Conservation (phyloP, 345 rosid species). For the Aethionema arabicum region DNA sequence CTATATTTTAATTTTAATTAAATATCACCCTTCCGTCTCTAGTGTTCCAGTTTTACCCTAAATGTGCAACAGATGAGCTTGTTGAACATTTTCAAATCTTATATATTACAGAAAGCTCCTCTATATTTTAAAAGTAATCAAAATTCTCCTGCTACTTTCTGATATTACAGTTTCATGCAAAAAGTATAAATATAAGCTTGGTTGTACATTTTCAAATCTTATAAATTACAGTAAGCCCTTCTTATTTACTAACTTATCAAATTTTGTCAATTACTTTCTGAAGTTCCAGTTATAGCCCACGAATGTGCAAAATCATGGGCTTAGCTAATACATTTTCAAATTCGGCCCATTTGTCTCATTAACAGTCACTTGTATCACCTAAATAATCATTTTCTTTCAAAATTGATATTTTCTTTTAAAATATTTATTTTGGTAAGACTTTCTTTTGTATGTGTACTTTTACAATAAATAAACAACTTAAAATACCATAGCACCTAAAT, state of each 20-base stretch:
- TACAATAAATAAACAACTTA: too few species aligned
- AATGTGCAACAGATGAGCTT: background rate
- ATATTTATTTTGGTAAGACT: too few species aligned
- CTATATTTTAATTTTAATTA: background rate
- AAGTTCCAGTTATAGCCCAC: background rate
- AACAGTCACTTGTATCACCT: background rate
- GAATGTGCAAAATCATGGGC: conserved; percentile 2
- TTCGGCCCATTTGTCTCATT: background rate
- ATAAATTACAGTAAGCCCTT: too few species aligned
- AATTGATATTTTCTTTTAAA: background rate
- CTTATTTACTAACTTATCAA: too few species aligned
- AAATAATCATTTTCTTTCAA: background rate
- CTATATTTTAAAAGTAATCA: background rate
- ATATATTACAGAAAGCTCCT: conserved; percentile 18
- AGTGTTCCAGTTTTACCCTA: background rate
- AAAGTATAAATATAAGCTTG: background rate
- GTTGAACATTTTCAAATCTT: background rate
- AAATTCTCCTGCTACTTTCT: background rate
- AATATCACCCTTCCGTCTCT: background rate
- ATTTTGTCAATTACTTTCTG: too few species aligned
- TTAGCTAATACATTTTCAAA: background rate
- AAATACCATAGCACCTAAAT: too few species aligned
- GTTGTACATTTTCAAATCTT: too few species aligned
- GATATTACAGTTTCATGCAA: background rate
- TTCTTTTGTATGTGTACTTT: too few species aligned